These are phyloP conservation scores for Tetrapisispora fleetii DNA, from an alignment of 805 yeast genomes.

Conservation along the genomic window DNA sequence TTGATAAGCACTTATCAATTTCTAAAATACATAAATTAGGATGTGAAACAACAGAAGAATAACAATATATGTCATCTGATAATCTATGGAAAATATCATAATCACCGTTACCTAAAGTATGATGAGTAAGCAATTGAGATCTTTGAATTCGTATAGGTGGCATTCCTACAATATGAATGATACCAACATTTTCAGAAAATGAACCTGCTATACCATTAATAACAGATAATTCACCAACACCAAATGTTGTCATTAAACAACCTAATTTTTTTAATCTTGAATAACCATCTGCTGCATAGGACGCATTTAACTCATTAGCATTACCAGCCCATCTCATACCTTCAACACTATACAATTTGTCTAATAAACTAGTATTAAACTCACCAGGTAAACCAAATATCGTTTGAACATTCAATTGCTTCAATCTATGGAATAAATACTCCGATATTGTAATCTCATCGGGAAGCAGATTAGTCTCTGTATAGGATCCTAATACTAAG, in stretches of 20 bases:
- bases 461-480: constrained; percentile 10
- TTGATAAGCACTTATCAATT: constrained; percentile 57
- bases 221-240: constrained; percentile 86
- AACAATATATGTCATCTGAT: constrained; percentile 54
- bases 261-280: constrained; percentile 40
- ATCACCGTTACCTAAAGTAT: constrained; percentile 69
- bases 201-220: constrained; percentile 78
- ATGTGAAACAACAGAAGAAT: constrained; percentile 49
- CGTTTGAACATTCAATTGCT: constrained; percentile 42
- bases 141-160: constrained; percentile 35
- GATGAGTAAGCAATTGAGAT: constrained; percentile 53
- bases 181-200: constrained; percentile 71
- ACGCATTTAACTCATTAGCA: constrained; percentile 84
- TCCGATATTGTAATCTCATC: constrained; percentile 45
- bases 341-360: constrained; percentile 45
- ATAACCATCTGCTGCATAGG: constrained; percentile 88
- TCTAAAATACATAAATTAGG: constrained; percentile 48
- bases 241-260: constrained; percentile 49
- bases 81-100: constrained; percentile 61
- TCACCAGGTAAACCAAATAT: constrained; percentile 74
- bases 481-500: not conserved
- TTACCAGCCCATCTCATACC: constrained; percentile 65
- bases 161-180: constrained; percentile 79
- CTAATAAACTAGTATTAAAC: constrained; percentile 55
- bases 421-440: constrained; percentile 50